Evolutionary conservation across 208 protist species (phyloP), one percentile per base, ranked within the genome.

Genomic region (Leishmania lainsoni): DNA sequence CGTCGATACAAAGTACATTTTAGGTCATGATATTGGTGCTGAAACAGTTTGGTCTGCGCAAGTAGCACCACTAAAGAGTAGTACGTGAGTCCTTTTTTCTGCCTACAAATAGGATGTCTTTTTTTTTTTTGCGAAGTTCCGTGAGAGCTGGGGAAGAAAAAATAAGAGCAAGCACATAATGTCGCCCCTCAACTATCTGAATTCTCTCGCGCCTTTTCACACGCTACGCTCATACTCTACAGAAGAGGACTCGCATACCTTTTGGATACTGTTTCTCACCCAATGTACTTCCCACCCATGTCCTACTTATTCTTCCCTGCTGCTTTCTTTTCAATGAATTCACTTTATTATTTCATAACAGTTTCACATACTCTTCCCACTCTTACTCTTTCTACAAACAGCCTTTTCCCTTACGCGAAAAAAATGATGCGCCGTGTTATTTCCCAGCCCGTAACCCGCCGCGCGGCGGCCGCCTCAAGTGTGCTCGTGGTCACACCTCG

Each of bases 381-480:
- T 79, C 32, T 58, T 52, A 39, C 52, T 80, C 45, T 80, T n/a
- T 75, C 45, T 45, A 14, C 26, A 26, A 35, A 73, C 68, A 73
- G 45, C 42, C 26, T 52, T 73, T 73, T 52, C 51, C 66, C 22
- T n/a, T 52, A 39, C 35, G 45, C 58, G 48, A 90, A 92, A 70
- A 90, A 92, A 70, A 97, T 97, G 93, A 95, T 97, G 93, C 93
- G 93, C 90, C 93, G 92, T 90, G 87, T 90, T 49, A 73, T 90
- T 70, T 70, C 91, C 80, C 88, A 93, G 91, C 89, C 91, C 82
- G 81, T 81, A 54, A 83, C 85, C 70, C 90, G 91, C 79, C 88
- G 87, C 77, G 89, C 83, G 59, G 79, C 85, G 59, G 84, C 86
- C 78, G 76, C 86, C 52, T 78, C 81, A 42, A 82, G 81, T 66